Evolutionary conservation across 805 yeast genomes (phyloP).

Genomic region (Debaryomyces prosopidis): DNA sequence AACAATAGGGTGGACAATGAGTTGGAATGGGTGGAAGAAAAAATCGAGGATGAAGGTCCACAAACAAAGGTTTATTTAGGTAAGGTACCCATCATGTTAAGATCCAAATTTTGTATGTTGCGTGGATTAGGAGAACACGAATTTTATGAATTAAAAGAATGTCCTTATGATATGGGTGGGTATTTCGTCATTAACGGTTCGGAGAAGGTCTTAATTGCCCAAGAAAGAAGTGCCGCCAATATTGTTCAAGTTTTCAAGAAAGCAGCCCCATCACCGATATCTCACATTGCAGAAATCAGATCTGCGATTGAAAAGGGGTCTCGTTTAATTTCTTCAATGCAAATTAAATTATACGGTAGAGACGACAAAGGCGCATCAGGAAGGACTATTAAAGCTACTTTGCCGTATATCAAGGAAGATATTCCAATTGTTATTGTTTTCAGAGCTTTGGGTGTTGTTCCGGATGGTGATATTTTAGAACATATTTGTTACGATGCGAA

Average conservation of each 20-base stretch:
- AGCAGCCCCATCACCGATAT: conserved; percentile 94
- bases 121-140: conserved; percentile 90
- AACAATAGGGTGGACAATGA: conserved; percentile 49
- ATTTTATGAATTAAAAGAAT: conserved; percentile 92
- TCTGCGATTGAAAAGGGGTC: conserved; percentile 98
- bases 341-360: conserved; percentile 86
- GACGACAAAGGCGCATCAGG: conserved; percentile 68
- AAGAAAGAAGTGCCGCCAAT: conserved; percentile 97
- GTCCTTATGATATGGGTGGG: conserved; percentile 99
- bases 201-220: conserved; percentile 97
- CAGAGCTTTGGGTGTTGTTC: conserved; percentile 97
- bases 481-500: conserved; percentile 97
- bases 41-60: conserved; percentile 56
- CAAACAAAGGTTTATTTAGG: conserved; percentile 82
- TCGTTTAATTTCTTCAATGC: conserved; percentile 89
- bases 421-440: conserved; percentile 96
- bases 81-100: conserved; percentile 95
- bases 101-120: conserved; percentile 93
- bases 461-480: conserved; percentile 98
- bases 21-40: conserved; percentile 54
- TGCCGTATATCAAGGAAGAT: conserved; percentile 95
- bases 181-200: conserved; percentile 98
- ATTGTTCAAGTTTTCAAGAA: conserved; percentile 98
- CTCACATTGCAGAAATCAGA: conserved; percentile 95
- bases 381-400: conserved; percentile 89